Evolutionary conservation across 129 eudicot species (phyloP).

Genomic region (Arctium lappa): DNA sequence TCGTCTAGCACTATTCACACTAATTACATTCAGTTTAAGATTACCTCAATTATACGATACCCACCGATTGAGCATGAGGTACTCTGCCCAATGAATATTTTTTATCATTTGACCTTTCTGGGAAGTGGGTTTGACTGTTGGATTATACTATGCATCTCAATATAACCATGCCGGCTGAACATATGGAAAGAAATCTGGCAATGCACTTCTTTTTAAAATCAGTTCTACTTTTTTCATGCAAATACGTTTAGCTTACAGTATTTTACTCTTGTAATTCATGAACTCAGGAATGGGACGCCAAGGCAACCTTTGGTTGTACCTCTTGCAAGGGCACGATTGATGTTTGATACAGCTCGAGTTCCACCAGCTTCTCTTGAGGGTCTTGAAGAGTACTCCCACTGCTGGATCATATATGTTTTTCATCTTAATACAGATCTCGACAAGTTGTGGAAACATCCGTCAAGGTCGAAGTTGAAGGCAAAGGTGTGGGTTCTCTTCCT

Average conservation of each 20-base stretch:
- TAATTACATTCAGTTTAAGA: neutral
- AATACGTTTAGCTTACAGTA: neutral
- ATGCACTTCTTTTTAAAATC: neutral
- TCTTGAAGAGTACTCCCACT: slow-evolving; percentile 87
- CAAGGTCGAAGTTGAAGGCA: slow-evolving; percentile 83
- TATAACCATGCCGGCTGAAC: neutral
- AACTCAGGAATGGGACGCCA: slow-evolving; percentile 84
- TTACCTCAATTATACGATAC: neutral
- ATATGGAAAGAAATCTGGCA: neutral
- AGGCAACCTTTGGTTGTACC: slow-evolving; percentile 97
- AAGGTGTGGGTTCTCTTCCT: slow-evolving; percentile 47
- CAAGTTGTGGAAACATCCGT: slow-evolving; percentile 86
- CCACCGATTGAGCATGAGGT: neutral
- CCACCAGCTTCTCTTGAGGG: slow-evolving; percentile 96
- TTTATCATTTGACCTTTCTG: neutral
- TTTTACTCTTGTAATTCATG: neutral
- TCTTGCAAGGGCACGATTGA: slow-evolving; percentile 82
- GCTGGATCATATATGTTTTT: slow-evolving; percentile 92
- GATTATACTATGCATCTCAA: neutral
- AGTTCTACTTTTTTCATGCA: neutral
- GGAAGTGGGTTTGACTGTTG: neutral
- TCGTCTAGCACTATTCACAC: neutral
- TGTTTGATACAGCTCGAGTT: slow-evolving; percentile 66
- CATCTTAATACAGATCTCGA: slow-evolving; percentile 95
- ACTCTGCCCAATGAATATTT: no score